Evolutionary conservation across 768 basidiomycete genomes (phyloP).

Genomic region (Tephrocybe rancida): DNA sequence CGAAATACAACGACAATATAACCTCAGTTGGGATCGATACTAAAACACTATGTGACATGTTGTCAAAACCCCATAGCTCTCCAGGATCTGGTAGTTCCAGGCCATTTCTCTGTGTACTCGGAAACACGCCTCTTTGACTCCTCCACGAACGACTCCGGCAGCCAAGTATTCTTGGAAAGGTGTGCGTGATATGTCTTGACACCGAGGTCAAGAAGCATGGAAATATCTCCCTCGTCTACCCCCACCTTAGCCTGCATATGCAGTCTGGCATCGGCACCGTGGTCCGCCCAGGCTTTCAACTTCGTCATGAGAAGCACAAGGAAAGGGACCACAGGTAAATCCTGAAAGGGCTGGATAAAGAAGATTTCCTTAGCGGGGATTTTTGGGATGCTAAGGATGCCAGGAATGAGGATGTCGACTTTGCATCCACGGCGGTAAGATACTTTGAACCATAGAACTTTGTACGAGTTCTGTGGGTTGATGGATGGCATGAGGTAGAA

Average conservation of each 20-base stretch:
- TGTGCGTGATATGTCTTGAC: slow-evolving; percentile 23
- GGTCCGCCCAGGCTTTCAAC: slow-evolving; percentile 44
- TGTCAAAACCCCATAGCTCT: slow-evolving; percentile 10
- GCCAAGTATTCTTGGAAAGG: slow-evolving; percentile 26
- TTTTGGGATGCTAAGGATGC: slow-evolving; percentile 36
- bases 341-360: slow-evolving; percentile 18
- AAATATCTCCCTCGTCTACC: slow-evolving; percentile 43
- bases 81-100: slow-evolving; percentile 6
- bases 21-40: too few species aligned
- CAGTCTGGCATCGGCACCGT: slow-evolving; percentile 28
- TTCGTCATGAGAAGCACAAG: slow-evolving; percentile 41
- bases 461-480: slow-evolving; percentile 40
- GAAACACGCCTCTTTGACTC: slow-evolving; percentile 26
- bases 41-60: too few species aligned
- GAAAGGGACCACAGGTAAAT: slow-evolving; percentile 41
- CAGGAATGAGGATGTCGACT: slow-evolving; percentile 41
- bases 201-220: slow-evolving; percentile 40
- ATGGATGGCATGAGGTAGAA: slow-evolving; percentile 41
- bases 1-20: too few species aligned
- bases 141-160: slow-evolving; percentile 29
- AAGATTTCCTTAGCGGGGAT: slow-evolving; percentile 26
- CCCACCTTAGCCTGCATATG: slow-evolving; percentile 39
- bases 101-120: slow-evolving; percentile 20
- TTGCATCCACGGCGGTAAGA: slow-evolving; percentile 28
- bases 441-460: slow-evolving; percentile 41